Base-by-base conservation (phyloP, 1,284 basidiomycete species). In the Agaricales sp. region DNA sequence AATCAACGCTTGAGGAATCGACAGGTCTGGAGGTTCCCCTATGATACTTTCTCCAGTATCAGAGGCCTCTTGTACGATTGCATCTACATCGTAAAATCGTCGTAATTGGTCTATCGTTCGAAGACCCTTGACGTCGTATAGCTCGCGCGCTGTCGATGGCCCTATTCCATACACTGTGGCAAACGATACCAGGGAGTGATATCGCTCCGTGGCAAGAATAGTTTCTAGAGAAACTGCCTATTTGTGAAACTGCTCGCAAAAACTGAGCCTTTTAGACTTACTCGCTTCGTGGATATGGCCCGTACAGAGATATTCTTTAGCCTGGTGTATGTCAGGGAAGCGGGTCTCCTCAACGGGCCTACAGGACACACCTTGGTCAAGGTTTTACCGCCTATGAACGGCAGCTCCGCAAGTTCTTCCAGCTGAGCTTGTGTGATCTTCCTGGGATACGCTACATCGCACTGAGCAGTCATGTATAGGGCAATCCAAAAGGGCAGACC, bases 91-190 rank as follows among this genome's bases (percentile, higher is more conserved):
- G 56, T 82, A 86, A 56, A 83, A 82, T 37, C 68, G 62, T 51
- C 82, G 75, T 38, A 88, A 67, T 54, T 87, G 79, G 3, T 75
- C 70, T 13, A 85, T 57, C 0, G 73, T 79, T 43, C 79, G 73
- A 43, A 85, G 61, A 2, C 81, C 80, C 21, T 73, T 66, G 4
- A 41, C 39, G 19, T 73, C 72, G 59, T 80, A 85, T 2, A 87
- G 68, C 30, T 71, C 65, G 3, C 77, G 73, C 2, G 86, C 83
- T 2, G 74, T 83, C n/a, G 67, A 62, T 0, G 84, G 69, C 4
- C 87, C 87, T 26, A 91, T 80, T 4, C 86, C 83, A 48, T 91
- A 79, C 51, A 90, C 65, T 1, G 72, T 68, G n/a, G 73, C 68
- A 54, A 91, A 84, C 0, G 67, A 58, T 0, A 71, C 71, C 2